Percentiles rank a stretch among this genome's conserved stretches.
phyloP scores from a whole-genome alignment of 192 early-diverging fungal species.

The Globomyces pollinis-pini region DNA sequence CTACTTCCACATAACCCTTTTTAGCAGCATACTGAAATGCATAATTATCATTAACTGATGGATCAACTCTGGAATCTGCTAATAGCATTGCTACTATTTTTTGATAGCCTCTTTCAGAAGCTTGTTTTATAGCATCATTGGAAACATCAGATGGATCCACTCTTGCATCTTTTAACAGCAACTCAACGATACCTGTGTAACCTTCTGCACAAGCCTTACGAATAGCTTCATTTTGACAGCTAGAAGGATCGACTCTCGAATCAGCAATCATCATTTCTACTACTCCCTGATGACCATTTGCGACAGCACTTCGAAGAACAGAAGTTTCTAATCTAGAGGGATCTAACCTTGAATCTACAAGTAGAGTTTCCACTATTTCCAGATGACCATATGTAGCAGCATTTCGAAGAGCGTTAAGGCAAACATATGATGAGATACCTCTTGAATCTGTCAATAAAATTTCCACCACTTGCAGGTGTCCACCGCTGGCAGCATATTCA shows the following conservation, averaged over 20 bases:
- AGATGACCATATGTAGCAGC: neutral
- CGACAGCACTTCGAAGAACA: neutral
- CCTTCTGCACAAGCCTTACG: neutral
- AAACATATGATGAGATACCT: neutral
- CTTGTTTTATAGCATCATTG: no score
- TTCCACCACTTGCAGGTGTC: neutral
- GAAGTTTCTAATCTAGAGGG: neutral
- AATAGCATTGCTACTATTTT: neutral
- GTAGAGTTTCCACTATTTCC: neutral
- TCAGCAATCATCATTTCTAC: neutral
- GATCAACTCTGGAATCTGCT: slow-evolving; percentile 1
- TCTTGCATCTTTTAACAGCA: no score
- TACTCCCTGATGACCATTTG: neutral
- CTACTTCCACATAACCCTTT: neutral
- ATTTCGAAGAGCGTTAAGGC: neutral
- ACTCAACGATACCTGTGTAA: no score
- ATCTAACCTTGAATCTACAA: neutral
- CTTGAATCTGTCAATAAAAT: neutral
- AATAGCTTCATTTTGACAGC: neutral
- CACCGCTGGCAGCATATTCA: neutral
- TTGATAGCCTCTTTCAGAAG: neutral
- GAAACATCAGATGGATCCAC: no score
- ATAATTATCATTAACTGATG: neutral
- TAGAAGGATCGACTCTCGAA: neutral
- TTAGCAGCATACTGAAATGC: neutral